A percentile compares a stretch with the other conserved stretches of the same genome.
phyloP scores from a whole-genome alignment of 1,139 yeast species.

The Yamadazyma mexicana region DNA sequence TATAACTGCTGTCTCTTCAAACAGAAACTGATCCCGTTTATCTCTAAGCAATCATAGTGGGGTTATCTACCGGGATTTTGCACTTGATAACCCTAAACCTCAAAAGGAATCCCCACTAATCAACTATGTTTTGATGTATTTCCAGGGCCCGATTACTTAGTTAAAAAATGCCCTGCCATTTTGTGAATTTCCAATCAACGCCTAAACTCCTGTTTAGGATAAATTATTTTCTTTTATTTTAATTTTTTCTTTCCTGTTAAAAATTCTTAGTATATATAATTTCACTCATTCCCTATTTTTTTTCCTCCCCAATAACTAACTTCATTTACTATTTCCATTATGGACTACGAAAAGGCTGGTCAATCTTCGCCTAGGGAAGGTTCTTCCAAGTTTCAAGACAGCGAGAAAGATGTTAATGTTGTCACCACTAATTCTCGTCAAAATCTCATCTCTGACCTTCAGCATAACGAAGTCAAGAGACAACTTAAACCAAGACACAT shows the following conservation, averaged over 20 bases:
- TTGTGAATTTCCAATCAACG: too few relatives aligned
- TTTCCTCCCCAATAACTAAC: neutral
- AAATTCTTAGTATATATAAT: neutral
- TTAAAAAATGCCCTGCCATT: neutral
- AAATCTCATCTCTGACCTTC: conserved; percentile 11
- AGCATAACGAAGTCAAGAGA: conserved; percentile 31
- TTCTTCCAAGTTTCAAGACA: conserved; percentile 4
- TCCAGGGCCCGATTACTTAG: too few relatives aligned
- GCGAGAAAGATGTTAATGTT: conserved; percentile 15
- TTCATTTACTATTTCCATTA: too few relatives aligned
- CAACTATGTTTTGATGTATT: too few relatives aligned
- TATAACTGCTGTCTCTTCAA: too few relatives aligned
- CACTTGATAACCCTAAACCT: too few relatives aligned
- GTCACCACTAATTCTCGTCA: conserved; percentile 12
- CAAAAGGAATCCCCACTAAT: too few relatives aligned
- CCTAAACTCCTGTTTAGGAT: neutral
- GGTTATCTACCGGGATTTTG: too few relatives aligned
- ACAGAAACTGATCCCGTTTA: too few relatives aligned
- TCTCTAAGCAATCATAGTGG: too few relatives aligned
- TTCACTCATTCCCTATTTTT: neutral
- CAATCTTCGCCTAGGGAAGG: conserved; percentile 4
- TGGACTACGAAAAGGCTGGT: conserved; percentile 11
- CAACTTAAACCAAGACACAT: conserved; percentile 60
- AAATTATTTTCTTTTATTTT: conserved; percentile 3
- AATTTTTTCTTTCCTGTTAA: neutral